Evolutionary conservation across 805 yeast genomes (phyloP).

Genomic region (Isabelozyma heimii): DNA sequence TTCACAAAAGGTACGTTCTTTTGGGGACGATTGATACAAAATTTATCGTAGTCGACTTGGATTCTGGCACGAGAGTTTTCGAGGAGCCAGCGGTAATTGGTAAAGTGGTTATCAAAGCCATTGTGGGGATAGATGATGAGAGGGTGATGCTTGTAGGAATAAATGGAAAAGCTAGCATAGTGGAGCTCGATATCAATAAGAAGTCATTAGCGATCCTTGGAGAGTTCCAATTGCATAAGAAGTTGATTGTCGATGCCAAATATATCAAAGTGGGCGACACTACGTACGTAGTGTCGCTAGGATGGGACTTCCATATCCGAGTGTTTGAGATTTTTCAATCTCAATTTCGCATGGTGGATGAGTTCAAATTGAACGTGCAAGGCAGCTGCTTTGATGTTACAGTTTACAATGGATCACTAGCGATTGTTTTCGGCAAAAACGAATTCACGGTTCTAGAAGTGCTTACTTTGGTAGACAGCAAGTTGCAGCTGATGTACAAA

Average conservation of each 20-base stretch:
- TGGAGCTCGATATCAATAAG: constrained; percentile 1
- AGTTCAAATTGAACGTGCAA: constrained; percentile 41
- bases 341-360: constrained; percentile 5
- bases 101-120: constrained; percentile 31
- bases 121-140: constrained; percentile 21
- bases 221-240: constrained; percentile 29
- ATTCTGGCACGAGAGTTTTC: constrained; percentile 13
- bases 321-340: constrained; percentile 23
- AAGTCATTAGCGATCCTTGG: constrained; percentile 2
- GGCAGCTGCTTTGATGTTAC: constrained; percentile 51
- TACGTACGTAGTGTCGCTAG: constrained; percentile 50
- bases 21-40: constrained; percentile 17
- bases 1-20: constrained; percentile 11
- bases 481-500: constrained; percentile 35
- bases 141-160: constrained; percentile 45
- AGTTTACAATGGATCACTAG: constrained; percentile 23
- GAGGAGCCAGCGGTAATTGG: constrained; percentile 16
- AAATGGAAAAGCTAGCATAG: constrained; percentile 44
- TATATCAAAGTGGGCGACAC: constrained; percentile 11
- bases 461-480: constrained; percentile 18
- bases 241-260: constrained; percentile 39
- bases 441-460: constrained; percentile 59
- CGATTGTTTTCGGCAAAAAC: constrained; percentile 53
- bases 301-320: constrained; percentile 54
- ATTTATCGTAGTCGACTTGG: constrained; percentile 14